These are phyloP conservation scores for Globisporangium radiosum DNA, from an alignment of 352 stramenopile genomes.

Conservation along the genomic window DNA sequence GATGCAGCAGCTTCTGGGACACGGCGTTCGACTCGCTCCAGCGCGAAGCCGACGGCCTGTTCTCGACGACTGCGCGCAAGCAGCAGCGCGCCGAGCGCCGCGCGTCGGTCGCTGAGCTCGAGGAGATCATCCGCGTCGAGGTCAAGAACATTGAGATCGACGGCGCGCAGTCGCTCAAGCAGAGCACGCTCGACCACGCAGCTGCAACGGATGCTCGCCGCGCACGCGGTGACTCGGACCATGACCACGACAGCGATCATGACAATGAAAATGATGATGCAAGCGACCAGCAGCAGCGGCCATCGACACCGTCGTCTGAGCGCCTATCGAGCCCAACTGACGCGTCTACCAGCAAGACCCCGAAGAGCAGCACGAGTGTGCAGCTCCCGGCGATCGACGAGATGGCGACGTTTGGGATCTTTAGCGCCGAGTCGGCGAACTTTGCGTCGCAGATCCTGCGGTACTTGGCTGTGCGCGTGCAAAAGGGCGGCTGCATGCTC, in stretches of 20 bases:
- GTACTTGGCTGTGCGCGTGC: constrained; percentile 72
- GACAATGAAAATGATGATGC: constrained; percentile 7
- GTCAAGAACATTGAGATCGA: constrained; percentile 69
- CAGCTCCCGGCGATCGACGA: constrained; percentile 35
- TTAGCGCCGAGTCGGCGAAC: constrained; percentile 70
- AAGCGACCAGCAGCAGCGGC: not conserved
- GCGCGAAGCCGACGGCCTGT: constrained; percentile 45
- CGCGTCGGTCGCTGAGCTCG: constrained; percentile 53
- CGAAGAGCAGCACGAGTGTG: constrained; percentile 15
- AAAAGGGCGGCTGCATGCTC: constrained; percentile 75
- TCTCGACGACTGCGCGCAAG: constrained; percentile 25
- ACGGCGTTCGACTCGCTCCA: constrained; percentile 63
- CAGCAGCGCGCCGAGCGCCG: constrained; percentile 34
- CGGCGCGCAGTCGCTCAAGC: constrained; percentile 56
- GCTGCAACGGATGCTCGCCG: constrained; percentile 15
- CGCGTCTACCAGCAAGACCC: too few relatives aligned
- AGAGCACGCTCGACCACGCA: constrained; percentile 48
- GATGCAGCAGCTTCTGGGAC: constrained; percentile 61
- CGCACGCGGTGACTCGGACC: constrained; percentile 23
- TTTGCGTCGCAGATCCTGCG: constrained; percentile 76
- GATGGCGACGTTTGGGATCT: constrained; percentile 52
- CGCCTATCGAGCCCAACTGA: constrained; percentile 5
- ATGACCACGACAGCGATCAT: constrained; percentile 16
- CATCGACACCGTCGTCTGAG: constrained; percentile 8
- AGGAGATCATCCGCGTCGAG: constrained; percentile 70